phyloP scores from a whole-genome alignment of 345 rosid species.

The Diplotaxis tenuifolia region DNA sequence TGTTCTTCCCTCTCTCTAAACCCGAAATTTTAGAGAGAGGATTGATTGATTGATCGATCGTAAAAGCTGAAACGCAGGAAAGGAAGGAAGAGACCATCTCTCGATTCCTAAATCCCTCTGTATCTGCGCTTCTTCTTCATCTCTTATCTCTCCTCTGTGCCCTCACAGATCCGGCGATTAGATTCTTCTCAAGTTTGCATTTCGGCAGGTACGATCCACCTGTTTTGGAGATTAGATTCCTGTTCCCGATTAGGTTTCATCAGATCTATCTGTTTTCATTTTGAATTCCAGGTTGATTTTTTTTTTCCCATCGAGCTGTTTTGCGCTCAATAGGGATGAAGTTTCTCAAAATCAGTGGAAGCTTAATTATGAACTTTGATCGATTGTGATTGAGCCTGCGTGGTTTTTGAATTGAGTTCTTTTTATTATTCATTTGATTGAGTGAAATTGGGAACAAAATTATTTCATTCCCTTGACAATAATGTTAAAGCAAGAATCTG shows the following conservation, averaged over 20 bases:
- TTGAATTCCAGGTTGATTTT: slow-evolving; percentile 10
- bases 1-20: slow-evolving; percentile 7
- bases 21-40: slow-evolving; percentile 23
- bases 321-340: neutral
- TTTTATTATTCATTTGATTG: no score
- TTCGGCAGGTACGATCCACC: slow-evolving; percentile 34
- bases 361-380: neutral
- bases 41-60: neutral
- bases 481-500: neutral
- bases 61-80: neutral
- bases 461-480: no score
- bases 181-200: slow-evolving; percentile 25
- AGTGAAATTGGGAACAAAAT: no score
- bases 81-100: slow-evolving; percentile 19
- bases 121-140: neutral
- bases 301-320: no score
- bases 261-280: slow-evolving; percentile 19
- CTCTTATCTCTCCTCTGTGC: no score
- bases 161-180: slow-evolving; percentile 33
- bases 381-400: slow-evolving; percentile 6
- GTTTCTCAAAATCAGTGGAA: neutral
- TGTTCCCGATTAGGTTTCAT: neutral
- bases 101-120: neutral
- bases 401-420: neutral
- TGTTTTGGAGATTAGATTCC: slow-evolving; percentile 15